Conservation (phyloP, 2,329 filamentous ascomycete species). For the Pseudogymnoascus sp. region DNA sequence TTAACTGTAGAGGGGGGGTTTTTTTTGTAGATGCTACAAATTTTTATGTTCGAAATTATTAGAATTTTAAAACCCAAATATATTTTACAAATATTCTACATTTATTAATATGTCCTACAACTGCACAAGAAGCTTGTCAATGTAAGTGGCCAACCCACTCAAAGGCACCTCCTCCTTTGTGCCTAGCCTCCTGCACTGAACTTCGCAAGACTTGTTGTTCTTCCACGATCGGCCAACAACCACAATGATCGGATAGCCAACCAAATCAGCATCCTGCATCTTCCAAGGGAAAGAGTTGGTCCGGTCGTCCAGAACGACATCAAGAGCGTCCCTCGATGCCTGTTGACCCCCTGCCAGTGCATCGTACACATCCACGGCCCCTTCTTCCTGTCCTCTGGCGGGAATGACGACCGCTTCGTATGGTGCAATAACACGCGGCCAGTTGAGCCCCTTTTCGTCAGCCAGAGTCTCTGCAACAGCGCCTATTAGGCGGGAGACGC, state of each 20-base stretch:
- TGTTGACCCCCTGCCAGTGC: conserved; percentile 31
- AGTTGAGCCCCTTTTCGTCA: conserved; percentile 69
- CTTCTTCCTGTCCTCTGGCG: conserved; percentile 36
- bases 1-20: no score
- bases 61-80: neutral
- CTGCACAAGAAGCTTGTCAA: conserved; percentile 8
- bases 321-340: conserved; percentile 32
- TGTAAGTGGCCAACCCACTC: conserved; percentile 13
- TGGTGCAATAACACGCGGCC: conserved; percentile 80
- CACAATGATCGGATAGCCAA: conserved; percentile 79
- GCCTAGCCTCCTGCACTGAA: conserved; percentile 26
- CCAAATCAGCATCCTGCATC: conserved; percentile 77
- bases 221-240: conserved; percentile 67
- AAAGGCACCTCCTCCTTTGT: conserved; percentile 19
- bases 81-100: neutral
- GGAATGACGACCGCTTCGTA: conserved; percentile 67
- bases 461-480: conserved; percentile 71
- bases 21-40: no score
- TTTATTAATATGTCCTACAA: conserved; percentile 7
- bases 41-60: no score
- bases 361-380: conserved; percentile 57
- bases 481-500: conserved; percentile 81
- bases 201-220: conserved; percentile 21
- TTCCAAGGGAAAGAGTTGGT: conserved; percentile 69
- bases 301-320: conserved; percentile 69